phyloP scores from a whole-genome alignment of 2,329 filamentous ascomycete species.

The Alternaria burnsii region DNA sequence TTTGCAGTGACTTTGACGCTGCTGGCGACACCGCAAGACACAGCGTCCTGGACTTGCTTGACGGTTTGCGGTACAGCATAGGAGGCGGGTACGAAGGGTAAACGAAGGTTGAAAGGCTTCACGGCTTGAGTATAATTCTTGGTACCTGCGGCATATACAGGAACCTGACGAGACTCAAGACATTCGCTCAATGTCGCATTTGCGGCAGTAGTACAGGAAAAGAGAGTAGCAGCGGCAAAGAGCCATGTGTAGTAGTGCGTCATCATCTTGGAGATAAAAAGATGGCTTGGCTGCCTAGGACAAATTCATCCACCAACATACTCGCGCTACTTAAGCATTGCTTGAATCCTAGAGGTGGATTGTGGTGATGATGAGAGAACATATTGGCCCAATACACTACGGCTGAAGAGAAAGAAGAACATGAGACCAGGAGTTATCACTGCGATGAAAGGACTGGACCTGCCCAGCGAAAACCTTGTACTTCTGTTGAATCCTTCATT shows the following conservation, averaged over 20 bases:
- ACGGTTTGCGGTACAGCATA: slow-evolving; percentile 63
- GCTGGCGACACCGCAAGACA: slow-evolving; percentile 63
- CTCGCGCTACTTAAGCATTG: slow-evolving; percentile 7
- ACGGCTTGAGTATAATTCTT: slow-evolving; percentile 37
- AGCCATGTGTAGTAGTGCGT: slow-evolving; percentile 9
- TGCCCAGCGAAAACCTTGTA: not conserved
- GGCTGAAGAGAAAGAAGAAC: not conserved
- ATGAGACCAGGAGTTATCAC: not conserved
- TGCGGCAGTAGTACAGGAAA: slow-evolving; percentile 14
- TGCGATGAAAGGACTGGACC: not conserved
- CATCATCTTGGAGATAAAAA: slow-evolving; percentile 7
- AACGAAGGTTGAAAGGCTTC: slow-evolving; percentile 41
- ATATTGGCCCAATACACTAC: not conserved
- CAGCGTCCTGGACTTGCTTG: slow-evolving; percentile 62
- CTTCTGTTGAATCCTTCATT: not conserved
- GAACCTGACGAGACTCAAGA: slow-evolving; percentile 25
- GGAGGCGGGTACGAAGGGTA: slow-evolving; percentile 57
- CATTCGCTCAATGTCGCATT: slow-evolving; percentile 29
- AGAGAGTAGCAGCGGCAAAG: slow-evolving; percentile 15
- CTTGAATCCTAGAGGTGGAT: not conserved
- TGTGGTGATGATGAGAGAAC: not conserved
- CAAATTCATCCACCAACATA: not conserved
- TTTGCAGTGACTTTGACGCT: slow-evolving; percentile 64
- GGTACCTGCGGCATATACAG: slow-evolving; percentile 30
- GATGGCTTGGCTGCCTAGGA: slow-evolving; percentile 2